Evolutionary conservation across 2,329 filamentous ascomycete species (phyloP).

Genomic region (Ophiognomonia clavigignenti-juglandacearum): DNA sequence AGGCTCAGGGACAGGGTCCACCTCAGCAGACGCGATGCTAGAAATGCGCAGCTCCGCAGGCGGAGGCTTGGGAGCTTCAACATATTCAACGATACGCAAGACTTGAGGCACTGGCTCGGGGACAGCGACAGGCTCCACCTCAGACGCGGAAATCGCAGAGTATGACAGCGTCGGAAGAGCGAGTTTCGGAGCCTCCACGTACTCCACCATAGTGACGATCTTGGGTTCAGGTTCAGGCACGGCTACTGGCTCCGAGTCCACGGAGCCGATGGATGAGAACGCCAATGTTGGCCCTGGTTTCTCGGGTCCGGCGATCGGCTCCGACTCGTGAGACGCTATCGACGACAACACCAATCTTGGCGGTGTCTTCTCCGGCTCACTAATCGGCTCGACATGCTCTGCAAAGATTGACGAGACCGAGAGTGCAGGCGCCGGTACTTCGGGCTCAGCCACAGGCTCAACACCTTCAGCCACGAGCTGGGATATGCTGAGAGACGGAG

Average conservation of each 20-base stretch:
- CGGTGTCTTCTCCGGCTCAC: constrained; percentile 12
- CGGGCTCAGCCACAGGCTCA: constrained; percentile 26
- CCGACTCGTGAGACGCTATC: constrained; percentile 17
- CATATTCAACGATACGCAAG: not conserved
- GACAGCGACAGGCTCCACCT: constrained; percentile 30
- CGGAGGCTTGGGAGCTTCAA: not conserved
- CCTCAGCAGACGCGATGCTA: constrained; percentile 14
- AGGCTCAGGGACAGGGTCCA: constrained; percentile 15
- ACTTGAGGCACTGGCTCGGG: constrained; percentile 20
- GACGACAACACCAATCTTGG: constrained; percentile 20
- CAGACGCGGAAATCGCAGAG: constrained; percentile 27
- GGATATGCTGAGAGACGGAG: constrained; percentile 17
- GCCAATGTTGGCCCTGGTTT: constrained; percentile 21
- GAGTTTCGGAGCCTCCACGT: constrained; percentile 13
- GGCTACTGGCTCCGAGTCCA: constrained; percentile 20
- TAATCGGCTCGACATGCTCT: constrained; percentile 12
- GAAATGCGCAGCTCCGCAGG: constrained; percentile 9
- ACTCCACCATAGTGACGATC: constrained; percentile 16
- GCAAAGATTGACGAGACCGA: constrained; percentile 12
- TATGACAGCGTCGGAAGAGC: constrained; percentile 24
- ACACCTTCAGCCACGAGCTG: constrained; percentile 19
- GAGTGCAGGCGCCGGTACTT: constrained; percentile 19
- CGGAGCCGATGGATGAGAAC: constrained; percentile 16
- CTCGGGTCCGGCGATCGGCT: constrained; percentile 13
- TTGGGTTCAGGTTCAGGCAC: constrained; percentile 18